These are phyloP conservation scores for Suhomyces pyralidae DNA, from an alignment of 805 yeast genomes.

Conservation along the genomic window DNA sequence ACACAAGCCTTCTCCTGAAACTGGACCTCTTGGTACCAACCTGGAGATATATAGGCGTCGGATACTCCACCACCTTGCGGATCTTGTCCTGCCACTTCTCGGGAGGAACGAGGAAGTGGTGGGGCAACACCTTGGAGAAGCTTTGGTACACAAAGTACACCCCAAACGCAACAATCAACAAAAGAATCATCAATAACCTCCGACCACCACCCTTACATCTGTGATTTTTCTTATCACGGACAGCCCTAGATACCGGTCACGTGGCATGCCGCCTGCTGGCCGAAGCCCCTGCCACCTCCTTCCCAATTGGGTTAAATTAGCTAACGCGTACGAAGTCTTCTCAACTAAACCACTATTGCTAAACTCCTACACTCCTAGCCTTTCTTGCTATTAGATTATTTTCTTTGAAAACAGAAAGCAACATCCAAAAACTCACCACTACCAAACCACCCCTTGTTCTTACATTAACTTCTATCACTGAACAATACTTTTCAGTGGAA, in stretches of 20 bases:
- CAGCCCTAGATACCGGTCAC: background rate
- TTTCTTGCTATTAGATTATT: background rate
- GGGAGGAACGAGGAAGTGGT: constrained; percentile 37
- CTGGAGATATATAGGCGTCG: constrained; percentile 34
- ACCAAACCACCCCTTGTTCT: too few relatives aligned
- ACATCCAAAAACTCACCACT: too few relatives aligned
- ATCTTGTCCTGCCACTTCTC: constrained; percentile 38
- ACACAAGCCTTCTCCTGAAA: constrained; percentile 34
- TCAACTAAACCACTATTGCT: background rate
- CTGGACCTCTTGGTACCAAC: constrained; percentile 39
- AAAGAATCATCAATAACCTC: background rate
- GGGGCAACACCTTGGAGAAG: constrained; percentile 27
- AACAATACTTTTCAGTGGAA: background rate
- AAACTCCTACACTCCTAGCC: background rate
- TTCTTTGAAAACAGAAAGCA: background rate
- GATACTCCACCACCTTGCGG: constrained; percentile 26
- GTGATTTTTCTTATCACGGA: background rate
- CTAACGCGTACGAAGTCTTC: constrained; percentile 6
- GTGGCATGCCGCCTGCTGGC: background rate
- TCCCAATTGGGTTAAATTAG: constrained; percentile 8
- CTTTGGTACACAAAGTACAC: constrained; percentile 16
- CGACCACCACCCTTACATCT: too few relatives aligned
- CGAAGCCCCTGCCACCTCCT: background rate
- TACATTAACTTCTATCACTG: too few relatives aligned
- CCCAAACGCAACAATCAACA: constrained; percentile 6